Evolutionary conservation across 305 asterid genomes (phyloP).

Genomic region (Lippia alba): DNA sequence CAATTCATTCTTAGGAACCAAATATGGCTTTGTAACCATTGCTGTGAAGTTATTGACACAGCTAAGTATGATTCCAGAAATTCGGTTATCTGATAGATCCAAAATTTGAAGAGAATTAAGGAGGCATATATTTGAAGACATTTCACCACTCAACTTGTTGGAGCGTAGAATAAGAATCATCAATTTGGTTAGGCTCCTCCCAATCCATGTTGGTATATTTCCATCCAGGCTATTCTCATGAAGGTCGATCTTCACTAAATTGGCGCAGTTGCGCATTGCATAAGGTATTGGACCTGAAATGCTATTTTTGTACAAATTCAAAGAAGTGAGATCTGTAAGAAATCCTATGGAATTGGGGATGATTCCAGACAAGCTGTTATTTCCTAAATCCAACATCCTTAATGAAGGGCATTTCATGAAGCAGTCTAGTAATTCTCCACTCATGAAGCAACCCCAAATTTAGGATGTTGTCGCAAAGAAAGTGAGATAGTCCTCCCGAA

Average conservation of each 20-base stretch:
- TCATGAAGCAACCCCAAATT: no score
- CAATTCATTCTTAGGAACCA: background rate
- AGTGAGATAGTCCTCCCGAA: no score
- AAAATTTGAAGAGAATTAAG: constrained; percentile 35
- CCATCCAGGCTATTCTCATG: constrained; percentile 27
- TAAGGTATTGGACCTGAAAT: constrained; percentile 38
- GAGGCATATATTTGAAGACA: constrained; percentile 35
- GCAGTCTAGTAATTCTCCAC: no score
- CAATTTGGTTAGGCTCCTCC: background rate
- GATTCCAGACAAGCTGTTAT: constrained; percentile 31
- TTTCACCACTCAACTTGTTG: constrained; percentile 40
- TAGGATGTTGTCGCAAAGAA: no score
- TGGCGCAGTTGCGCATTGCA: constrained; percentile 27
- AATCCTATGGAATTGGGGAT: constrained; percentile 31
- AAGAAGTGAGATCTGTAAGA: background rate
- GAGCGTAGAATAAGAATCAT: constrained; percentile 34
- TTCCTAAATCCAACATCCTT: constrained; percentile 10
- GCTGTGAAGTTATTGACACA: constrained; percentile 44
- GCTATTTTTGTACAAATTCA: constrained; percentile 28
- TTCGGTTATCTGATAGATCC: constrained; percentile 43
- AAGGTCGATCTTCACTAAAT: constrained; percentile 31
- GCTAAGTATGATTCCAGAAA: constrained; percentile 40
- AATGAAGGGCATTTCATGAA: background rate
- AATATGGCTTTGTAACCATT: constrained; percentile 29
- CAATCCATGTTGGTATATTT: constrained; percentile 33